A percentile compares a stretch with the other conserved stretches of the same genome.
These are phyloP conservation scores for Erysimum cheiri DNA, from an alignment of 441 rosid genomes.

Conservation along the genomic window DNA sequence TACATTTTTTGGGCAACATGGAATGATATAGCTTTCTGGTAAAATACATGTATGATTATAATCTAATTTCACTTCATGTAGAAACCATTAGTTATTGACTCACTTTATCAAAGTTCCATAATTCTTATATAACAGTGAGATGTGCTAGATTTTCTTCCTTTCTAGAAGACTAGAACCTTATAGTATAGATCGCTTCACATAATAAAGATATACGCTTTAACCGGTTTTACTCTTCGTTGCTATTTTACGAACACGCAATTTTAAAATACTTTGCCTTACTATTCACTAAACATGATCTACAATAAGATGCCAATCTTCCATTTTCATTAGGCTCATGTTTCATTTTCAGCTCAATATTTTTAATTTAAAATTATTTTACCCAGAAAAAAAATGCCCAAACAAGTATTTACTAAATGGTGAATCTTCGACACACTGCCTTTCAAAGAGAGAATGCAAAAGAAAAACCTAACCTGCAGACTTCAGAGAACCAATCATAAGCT, in stretches of 20 bases:
- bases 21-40: neutral
- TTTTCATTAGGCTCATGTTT: conserved; percentile 6
- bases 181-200: conserved; percentile 5
- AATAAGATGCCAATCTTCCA: neutral
- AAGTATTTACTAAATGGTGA: conserved; percentile 4
- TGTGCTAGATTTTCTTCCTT: neutral
- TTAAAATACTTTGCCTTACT: neutral
- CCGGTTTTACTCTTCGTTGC: neutral
- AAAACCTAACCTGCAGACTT: conserved; percentile 30
- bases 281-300: neutral
- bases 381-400: neutral
- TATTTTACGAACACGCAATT: neutral
- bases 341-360: neutral
- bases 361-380: neutral
- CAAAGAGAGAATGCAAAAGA: neutral
- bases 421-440: neutral
- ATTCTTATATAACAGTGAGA: neutral
- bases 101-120: neutral
- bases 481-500: conserved; percentile 24
- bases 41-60: neutral
- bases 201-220: neutral
- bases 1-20: neutral
- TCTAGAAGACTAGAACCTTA: too few species aligned
- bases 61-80: neutral
- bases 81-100: neutral